Evolutionary conservation across 345 rosid genomes (phyloP).

Genomic region (Iberis pinnata): DNA sequence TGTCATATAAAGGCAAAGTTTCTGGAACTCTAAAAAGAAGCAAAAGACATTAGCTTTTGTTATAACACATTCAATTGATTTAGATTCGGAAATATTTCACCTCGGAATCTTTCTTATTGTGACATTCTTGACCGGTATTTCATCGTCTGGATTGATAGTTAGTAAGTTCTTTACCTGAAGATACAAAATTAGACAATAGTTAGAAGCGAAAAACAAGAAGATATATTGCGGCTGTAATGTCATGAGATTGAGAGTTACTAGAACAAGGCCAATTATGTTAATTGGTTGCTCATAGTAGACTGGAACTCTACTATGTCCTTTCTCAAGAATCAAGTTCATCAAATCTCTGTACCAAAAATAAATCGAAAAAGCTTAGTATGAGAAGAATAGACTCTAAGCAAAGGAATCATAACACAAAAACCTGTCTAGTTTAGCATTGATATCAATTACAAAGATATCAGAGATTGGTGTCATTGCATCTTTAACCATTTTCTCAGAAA

Average conservation of each 20-base stretch:
- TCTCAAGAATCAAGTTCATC: constrained; percentile 83
- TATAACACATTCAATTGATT: constrained; percentile 4
- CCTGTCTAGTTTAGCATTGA: constrained; percentile 82
- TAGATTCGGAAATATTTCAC: constrained; percentile 32
- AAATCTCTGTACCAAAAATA: constrained; percentile 42
- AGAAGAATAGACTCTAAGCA: too few species aligned
- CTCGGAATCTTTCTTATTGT: constrained; percentile 89
- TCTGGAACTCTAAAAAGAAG: constrained; percentile 56
- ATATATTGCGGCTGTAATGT: constrained; percentile 5
- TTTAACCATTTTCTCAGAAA: constrained; percentile 69
- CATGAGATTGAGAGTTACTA: constrained; percentile 42
- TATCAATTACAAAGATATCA: constrained; percentile 76
- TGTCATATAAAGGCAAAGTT: constrained; percentile 80
- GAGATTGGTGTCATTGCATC: constrained; percentile 89
- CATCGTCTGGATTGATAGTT: constrained; percentile 76
- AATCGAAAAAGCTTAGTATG: too few species aligned
- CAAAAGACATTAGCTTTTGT: constrained; percentile 17
- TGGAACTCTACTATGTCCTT: constrained; percentile 97
- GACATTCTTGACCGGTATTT: constrained; percentile 69
- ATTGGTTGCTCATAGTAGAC: constrained; percentile 85
- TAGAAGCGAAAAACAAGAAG: not conserved
- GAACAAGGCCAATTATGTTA: constrained; percentile 82
- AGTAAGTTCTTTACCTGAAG: constrained; percentile 75
- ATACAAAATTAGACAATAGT: not conserved
- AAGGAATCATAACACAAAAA: constrained; percentile 24